Conservation (phyloP, 2,329 filamentous ascomycete species). For the Trichoderma koningii region DNA sequence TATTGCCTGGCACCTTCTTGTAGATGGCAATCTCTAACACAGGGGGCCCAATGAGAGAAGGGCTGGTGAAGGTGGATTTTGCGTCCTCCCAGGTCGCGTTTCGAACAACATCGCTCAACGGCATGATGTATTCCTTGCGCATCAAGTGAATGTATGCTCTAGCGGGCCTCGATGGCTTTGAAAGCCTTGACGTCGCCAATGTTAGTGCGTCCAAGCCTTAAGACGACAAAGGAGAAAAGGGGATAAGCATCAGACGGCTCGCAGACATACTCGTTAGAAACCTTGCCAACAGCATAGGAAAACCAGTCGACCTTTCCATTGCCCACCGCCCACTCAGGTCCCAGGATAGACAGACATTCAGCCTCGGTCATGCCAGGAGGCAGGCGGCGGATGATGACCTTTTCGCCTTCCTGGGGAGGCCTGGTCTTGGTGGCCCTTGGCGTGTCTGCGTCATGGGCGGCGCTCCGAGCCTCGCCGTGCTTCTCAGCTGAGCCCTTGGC, state of each 20-base stretch:
- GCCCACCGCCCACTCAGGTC: conserved; percentile 79
- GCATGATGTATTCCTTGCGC: conserved; percentile 66
- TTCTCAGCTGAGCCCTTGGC: conserved; percentile 37
- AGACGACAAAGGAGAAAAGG: not conserved
- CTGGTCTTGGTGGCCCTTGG: conserved; percentile 38
- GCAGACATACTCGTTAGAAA: conserved; percentile 74
- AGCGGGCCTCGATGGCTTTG: conserved; percentile 79
- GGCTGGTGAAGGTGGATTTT: conserved; percentile 70
- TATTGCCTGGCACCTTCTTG: conserved; percentile 75
- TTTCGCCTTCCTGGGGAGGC: conserved; percentile 61
- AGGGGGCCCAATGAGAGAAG: conserved; percentile 75
- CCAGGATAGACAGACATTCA: conserved; percentile 73
- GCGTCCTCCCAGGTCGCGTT: conserved; percentile 75
- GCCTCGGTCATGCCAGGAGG: conserved; percentile 80
- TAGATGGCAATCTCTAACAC: conserved; percentile 80
- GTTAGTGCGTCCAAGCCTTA: conserved; percentile 27
- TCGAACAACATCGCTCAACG: conserved; percentile 71
- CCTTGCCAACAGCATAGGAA: conserved; percentile 65
- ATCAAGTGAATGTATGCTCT: conserved; percentile 81
- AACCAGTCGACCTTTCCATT: conserved; percentile 84
- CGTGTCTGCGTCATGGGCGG: conserved; percentile 37
- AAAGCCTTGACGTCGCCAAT: conserved; percentile 55
- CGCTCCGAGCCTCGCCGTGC: conserved; percentile 34
- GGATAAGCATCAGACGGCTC: not conserved
- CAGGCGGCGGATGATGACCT: conserved; percentile 80